Evolutionary conservation across 1,284 basidiomycete species (phyloP).

Genomic region (Fistulina hepatica): DNA sequence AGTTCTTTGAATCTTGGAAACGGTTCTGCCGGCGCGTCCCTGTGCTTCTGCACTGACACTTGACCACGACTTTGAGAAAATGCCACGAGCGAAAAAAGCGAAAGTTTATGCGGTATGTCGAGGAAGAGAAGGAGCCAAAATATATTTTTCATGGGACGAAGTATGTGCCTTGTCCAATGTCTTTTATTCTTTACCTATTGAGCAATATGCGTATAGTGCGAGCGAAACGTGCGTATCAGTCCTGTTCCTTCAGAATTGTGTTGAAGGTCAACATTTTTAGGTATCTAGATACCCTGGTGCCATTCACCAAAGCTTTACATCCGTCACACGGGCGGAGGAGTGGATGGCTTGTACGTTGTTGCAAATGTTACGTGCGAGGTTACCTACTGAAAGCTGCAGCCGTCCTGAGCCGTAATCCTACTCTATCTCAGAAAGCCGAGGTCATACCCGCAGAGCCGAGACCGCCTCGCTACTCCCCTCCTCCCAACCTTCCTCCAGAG

Average conservation of each 20-base stretch:
- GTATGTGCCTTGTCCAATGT: slow-evolving; percentile 21
- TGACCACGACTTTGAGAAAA: too few species aligned
- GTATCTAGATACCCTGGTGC: slow-evolving; percentile 37
- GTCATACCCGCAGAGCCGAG: not conserved
- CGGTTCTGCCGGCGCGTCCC: too few species aligned
- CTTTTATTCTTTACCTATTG: not conserved
- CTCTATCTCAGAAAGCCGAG: not conserved
- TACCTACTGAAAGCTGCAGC: slow-evolving; percentile 8
- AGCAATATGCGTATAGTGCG: slow-evolving; percentile 25
- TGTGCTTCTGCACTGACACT: too few species aligned
- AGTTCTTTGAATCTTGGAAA: too few species aligned
- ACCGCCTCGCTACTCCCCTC: not conserved
- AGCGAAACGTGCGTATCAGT: slow-evolving; percentile 23
- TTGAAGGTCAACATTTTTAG: slow-evolving; percentile 13
- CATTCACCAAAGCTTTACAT: slow-evolving; percentile 38
- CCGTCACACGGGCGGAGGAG: slow-evolving; percentile 30
- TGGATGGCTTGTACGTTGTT: slow-evolving; percentile 27
- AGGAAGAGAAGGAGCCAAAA: slow-evolving; percentile 40
- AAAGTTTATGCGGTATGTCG: slow-evolving; percentile 50
- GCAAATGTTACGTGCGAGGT: slow-evolving; percentile 1
- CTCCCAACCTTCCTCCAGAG: slow-evolving; percentile 3
- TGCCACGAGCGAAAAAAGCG: too few species aligned
- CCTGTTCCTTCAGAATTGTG: not conserved
- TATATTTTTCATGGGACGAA: slow-evolving; percentile 47
- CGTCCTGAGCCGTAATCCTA: not conserved